Evolutionary conservation across 179 eudicot species (phyloP).

Genomic region (Beta lomatogona): DNA sequence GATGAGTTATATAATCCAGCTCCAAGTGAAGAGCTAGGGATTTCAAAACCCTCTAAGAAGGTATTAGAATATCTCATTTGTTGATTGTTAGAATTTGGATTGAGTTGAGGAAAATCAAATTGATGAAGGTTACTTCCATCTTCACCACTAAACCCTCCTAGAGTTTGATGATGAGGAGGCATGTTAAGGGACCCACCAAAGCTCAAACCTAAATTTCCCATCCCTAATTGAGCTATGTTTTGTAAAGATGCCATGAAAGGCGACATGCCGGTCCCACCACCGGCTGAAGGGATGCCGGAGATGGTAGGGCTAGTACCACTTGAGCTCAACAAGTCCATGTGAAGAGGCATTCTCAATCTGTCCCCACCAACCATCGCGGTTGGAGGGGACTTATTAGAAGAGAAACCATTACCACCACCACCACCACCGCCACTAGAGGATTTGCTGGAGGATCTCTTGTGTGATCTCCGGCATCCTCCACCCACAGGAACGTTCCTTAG

Average conservation of each 20-base stretch:
- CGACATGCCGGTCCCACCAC: constrained; percentile 28
- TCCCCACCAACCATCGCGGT: constrained; percentile 8
- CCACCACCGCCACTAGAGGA: constrained; percentile 28
- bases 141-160: constrained; percentile 7
- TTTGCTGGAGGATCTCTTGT: constrained; percentile 41
- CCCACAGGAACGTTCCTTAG: constrained; percentile 62
- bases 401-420: neutral
- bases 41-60: constrained; percentile 39
- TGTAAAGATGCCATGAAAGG: constrained; percentile 43
- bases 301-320: neutral
- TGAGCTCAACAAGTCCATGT: constrained; percentile 3
- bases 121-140: neutral
- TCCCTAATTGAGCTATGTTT: constrained; percentile 40
- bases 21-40: constrained; percentile 24
- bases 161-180: constrained; percentile 18
- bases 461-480: constrained; percentile 53
- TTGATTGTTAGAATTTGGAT: neutral
- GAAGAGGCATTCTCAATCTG: constrained; percentile 6
- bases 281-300: constrained; percentile 9
- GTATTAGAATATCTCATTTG: constrained; percentile 23
- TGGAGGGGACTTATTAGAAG: constrained; percentile 3
- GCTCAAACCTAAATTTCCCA: constrained; percentile 34
- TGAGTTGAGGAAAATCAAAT: constrained; percentile 18
- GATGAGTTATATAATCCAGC: constrained; percentile 24
- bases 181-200: constrained; percentile 30